These are phyloP conservation scores for Sarocladium strictum DNA, from an alignment of 2,329 filamentous ascomycete genomes.

Conservation along the genomic window DNA sequence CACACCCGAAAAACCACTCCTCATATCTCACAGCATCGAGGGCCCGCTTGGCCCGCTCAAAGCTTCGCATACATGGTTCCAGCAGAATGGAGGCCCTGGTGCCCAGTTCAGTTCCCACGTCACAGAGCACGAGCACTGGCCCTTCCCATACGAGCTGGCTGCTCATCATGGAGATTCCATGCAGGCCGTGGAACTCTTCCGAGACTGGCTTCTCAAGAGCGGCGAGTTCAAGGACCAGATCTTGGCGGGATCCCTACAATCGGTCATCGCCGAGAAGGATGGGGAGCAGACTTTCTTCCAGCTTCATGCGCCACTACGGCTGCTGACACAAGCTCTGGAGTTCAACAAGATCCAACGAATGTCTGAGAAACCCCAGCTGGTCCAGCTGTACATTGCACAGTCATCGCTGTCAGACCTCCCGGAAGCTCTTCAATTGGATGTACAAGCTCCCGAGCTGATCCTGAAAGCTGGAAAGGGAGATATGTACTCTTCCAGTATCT, in stretches of 20 bases:
- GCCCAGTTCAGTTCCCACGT: conserved; percentile 22
- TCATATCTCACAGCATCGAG: conserved; percentile 31
- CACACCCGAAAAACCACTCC: conserved; percentile 39
- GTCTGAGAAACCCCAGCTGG: conserved; percentile 12
- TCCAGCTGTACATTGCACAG: conserved; percentile 80
- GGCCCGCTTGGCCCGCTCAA: conserved; percentile 50
- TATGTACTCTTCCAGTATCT: conserved; percentile 80
- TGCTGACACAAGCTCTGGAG: conserved; percentile 54
- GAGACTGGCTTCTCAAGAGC: conserved; percentile 20
- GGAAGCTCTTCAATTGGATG: conserved; percentile 49
- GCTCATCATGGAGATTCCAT: conserved; percentile 13
- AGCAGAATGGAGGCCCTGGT: neutral
- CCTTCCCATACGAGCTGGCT: conserved; percentile 35
- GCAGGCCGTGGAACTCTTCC: conserved; percentile 19
- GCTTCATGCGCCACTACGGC: conserved; percentile 54
- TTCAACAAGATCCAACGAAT: conserved; percentile 33
- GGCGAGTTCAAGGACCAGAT: conserved; percentile 22
- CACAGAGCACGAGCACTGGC: conserved; percentile 21
- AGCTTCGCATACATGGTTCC: conserved; percentile 52
- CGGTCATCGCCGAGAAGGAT: conserved; percentile 17
- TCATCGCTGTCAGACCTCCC: conserved; percentile 68
- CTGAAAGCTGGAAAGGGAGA: conserved; percentile 64
- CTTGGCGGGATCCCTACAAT: conserved; percentile 24
- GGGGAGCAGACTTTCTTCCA: conserved; percentile 40
- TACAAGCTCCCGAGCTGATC: conserved; percentile 64